Evolutionary conservation across 768 basidiomycete genomes (phyloP).

Genomic region (Baorangia bicolor): DNA sequence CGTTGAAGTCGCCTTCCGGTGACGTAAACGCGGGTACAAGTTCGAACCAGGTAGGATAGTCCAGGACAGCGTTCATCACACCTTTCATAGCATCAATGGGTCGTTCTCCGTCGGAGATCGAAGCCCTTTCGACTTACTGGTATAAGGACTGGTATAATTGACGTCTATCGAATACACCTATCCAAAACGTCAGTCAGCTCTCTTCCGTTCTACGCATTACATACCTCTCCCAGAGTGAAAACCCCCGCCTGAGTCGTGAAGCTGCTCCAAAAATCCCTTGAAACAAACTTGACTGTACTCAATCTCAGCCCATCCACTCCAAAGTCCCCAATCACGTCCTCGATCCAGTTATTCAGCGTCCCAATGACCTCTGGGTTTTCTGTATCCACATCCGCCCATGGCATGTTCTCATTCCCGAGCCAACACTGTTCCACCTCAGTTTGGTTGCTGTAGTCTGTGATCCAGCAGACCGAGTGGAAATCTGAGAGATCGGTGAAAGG

Average conservation of each 20-base stretch:
- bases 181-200: conserved; percentile 2
- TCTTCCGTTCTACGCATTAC: conserved; percentile 30
- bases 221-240: conserved; percentile 53
- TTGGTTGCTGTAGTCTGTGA: conserved; percentile 44
- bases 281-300: conserved; percentile 59
- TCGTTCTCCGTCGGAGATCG: not conserved
- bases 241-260: conserved; percentile 49
- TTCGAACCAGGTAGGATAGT: conserved; percentile 49
- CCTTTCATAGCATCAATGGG: conserved; percentile 24
- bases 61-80: conserved; percentile 44
- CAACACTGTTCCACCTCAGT: conserved; percentile 56
- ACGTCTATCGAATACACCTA: conserved; percentile 44
- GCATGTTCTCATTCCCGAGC: conserved; percentile 53
- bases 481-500: conserved; percentile 37
- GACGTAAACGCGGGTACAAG: conserved; percentile 41
- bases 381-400: conserved; percentile 60
- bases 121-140: conserved; percentile 30
- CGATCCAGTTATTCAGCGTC: conserved; percentile 49
- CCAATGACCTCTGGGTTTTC: conserved; percentile 45
- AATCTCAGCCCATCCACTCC: conserved; percentile 54
- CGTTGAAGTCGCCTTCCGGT: conserved; percentile 34
- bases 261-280: conserved; percentile 52
- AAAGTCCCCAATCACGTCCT: conserved; percentile 45
- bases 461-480: conserved; percentile 42
- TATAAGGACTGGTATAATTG: conserved; percentile 40